phyloP scores from a whole-genome alignment of 495 filamentous ascomycete species.

The Penicillium fimorum region DNA sequence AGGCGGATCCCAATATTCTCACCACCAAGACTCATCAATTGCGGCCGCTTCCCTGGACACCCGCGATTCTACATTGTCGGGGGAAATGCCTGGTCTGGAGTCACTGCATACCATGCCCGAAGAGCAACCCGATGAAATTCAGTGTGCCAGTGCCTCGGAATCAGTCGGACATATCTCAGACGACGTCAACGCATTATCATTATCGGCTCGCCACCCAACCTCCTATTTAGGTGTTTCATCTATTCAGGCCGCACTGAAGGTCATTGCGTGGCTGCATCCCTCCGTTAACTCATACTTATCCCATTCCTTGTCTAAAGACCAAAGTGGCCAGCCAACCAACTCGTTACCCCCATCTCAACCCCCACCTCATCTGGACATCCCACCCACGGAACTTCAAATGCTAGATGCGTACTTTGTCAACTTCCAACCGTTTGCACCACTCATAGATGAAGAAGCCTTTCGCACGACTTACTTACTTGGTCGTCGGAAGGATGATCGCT shows the following conservation, averaged over 20 bases:
- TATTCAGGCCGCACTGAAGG: slow-evolving; percentile 50
- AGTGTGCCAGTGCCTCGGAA: slow-evolving; percentile 5
- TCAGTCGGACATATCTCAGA: slow-evolving; percentile 41
- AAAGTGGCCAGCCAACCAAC: not conserved
- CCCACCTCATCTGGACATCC: not conserved
- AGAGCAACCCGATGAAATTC: slow-evolving; percentile 11
- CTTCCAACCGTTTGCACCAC: slow-evolving; percentile 65
- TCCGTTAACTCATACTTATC: slow-evolving; percentile 43
- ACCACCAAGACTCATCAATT: slow-evolving; percentile 13
- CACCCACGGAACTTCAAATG: slow-evolving; percentile 30
- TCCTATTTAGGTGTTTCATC: slow-evolving; percentile 72
- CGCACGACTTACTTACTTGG: slow-evolving; percentile 51
- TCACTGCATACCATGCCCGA: slow-evolving; percentile 22
- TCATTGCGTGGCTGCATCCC: slow-evolving; percentile 42
- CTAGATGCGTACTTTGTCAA: slow-evolving; percentile 71
- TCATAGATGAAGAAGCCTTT: slow-evolving; percentile 69
- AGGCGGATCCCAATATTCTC: slow-evolving; percentile 6
- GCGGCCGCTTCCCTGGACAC: slow-evolving; percentile 12
- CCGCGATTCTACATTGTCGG: slow-evolving; percentile 13
- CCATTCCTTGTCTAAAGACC: not conserved
- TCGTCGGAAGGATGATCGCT: slow-evolving; percentile 58
- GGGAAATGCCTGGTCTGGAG: slow-evolving; percentile 15
- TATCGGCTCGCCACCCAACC: slow-evolving; percentile 47
- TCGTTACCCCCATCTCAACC: not conserved
- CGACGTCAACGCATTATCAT: slow-evolving; percentile 68